Conservation (phyloP, 2,329 filamentous ascomycete genomes). For the Neonectria hederae region DNA sequence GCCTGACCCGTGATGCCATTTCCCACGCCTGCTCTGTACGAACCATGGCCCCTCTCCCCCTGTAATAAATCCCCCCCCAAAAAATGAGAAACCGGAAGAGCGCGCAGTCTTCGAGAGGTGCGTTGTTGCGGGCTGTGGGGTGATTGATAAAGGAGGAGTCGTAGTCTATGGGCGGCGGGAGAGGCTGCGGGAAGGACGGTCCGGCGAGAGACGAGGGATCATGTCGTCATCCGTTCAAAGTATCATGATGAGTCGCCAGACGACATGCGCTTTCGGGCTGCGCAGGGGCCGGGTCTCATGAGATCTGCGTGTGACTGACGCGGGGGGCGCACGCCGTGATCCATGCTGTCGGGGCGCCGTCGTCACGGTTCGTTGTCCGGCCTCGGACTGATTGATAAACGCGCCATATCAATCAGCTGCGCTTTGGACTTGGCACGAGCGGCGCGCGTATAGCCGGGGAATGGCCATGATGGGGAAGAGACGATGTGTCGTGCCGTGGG, state of each 20-base stretch:
- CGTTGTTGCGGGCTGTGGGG: slow-evolving; percentile 19
- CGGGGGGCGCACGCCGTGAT: background rate
- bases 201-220: background rate
- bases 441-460: background rate
- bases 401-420: background rate
- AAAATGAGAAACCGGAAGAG: background rate
- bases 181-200: slow-evolving; percentile 14
- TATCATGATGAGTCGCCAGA: background rate
- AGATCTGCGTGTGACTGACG: background rate
- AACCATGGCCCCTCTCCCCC: no score
- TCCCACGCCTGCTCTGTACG: slow-evolving; percentile 1
- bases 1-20: slow-evolving; percentile 31
- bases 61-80: no score
- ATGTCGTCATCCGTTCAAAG: background rate
- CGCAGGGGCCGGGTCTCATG: background rate
- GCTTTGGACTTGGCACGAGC: background rate
- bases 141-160: slow-evolving; percentile 29
- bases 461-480: background rate
- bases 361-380: no score
- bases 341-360: background rate
- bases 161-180: slow-evolving; percentile 1
- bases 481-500: background rate
- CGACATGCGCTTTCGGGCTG: background rate
- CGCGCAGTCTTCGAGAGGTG: no score
- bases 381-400: background rate